These are phyloP conservation scores for Triangularia setosa DNA, from an alignment of 2,329 filamentous ascomycete genomes.

Conservation along the genomic window DNA sequence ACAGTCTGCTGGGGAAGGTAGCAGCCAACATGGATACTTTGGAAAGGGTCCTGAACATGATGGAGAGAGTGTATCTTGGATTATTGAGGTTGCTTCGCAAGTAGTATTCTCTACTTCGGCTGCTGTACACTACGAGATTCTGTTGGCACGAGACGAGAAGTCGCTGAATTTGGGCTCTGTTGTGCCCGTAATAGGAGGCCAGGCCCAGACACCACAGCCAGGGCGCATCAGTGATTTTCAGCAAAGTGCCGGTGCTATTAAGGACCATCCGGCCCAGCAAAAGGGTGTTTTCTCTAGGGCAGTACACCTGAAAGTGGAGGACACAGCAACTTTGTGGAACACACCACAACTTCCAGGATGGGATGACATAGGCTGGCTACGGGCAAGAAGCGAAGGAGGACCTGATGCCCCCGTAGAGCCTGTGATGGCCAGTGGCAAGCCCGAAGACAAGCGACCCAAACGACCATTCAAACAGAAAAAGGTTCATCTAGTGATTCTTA, in stretches of 20 bases:
- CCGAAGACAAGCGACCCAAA: conserved; percentile 20
- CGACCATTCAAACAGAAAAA: conserved; percentile 60
- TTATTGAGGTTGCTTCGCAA: conserved; percentile 88
- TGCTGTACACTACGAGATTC: conserved; percentile 79
- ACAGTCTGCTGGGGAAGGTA: conserved; percentile 57
- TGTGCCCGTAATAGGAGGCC: conserved; percentile 43
- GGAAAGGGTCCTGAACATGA: conserved; percentile 43
- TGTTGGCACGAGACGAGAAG: conserved; percentile 81
- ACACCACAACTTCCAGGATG: conserved; percentile 75
- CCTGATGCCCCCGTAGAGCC: conserved; percentile 15
- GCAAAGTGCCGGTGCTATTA: conserved; percentile 52
- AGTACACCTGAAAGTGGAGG: conserved; percentile 73
- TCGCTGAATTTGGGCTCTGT: conserved; percentile 64
- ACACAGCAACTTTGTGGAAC: conserved; percentile 88
- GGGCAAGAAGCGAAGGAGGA: conserved; percentile 18
- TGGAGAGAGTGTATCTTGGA: conserved; percentile 68
- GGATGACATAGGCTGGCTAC: conserved; percentile 34
- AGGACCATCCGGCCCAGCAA: conserved; percentile 55
- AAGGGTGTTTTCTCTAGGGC: conserved; percentile 83
- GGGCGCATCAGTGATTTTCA: conserved; percentile 76
- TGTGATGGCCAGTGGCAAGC: conserved; percentile 10
- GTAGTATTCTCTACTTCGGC: conserved; percentile 90
- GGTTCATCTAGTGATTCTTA: conserved; percentile 86
- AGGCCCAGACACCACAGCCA: conserved; percentile 53
- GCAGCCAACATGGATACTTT: conserved; percentile 43